Conservation (phyloP, 2,329 filamentous ascomycete genomes). For the Fusarium virguliforme region DNA sequence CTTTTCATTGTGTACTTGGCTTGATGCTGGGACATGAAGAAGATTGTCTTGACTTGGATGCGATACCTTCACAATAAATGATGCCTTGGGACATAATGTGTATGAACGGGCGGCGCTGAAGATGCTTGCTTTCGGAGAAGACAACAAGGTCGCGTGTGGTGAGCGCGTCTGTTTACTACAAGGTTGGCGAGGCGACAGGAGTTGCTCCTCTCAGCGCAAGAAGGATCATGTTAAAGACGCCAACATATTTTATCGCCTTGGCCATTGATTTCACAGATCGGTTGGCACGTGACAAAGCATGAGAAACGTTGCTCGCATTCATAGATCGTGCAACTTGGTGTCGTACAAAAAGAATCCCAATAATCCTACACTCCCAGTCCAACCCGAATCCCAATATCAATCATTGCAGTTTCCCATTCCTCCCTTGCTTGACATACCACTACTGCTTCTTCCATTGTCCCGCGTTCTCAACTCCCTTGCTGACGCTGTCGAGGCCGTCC, state of each 20-base stretch:
- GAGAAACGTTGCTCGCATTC: slow-evolving; percentile 4
- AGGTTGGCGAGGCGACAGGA: background rate
- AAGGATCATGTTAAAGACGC: background rate
- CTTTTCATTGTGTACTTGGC: slow-evolving; percentile 63
- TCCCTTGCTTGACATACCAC: background rate
- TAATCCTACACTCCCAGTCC: slow-evolving; percentile 7
- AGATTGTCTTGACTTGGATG: background rate
- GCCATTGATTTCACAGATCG: background rate
- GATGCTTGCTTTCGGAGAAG: background rate
- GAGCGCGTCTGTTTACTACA: background rate
- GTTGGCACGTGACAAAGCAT: background rate
- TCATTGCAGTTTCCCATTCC: slow-evolving; percentile 20
- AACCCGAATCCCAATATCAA: background rate
- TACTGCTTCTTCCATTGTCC: slow-evolving; percentile 69
- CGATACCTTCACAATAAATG: background rate
- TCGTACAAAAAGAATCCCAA: background rate
- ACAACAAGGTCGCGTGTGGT: background rate
- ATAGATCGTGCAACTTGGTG: slow-evolving; percentile 17
- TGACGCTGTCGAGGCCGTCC: slow-evolving; percentile 64
- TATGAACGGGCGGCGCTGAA: too few species aligned
- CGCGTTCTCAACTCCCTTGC: slow-evolving; percentile 71
- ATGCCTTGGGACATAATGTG: too few species aligned
- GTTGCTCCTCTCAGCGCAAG: background rate
- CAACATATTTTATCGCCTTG: too few species aligned
- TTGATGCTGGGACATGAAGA: slow-evolving; percentile 55